Evolutionary conservation across 257 asterid genomes (phyloP).

Genomic region (Scutellaria galericulata): DNA sequence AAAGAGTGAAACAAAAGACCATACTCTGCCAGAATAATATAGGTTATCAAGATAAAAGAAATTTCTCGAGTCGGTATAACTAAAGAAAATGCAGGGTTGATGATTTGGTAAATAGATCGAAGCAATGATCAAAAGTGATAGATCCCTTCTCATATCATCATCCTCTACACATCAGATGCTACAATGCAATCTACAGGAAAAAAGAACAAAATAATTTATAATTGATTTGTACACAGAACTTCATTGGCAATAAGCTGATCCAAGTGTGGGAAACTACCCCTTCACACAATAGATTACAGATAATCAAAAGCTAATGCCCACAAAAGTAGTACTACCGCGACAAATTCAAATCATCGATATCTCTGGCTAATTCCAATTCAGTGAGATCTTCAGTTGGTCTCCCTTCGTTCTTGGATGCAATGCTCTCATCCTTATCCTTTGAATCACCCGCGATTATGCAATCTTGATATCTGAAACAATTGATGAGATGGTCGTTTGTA

Average conservation of each 20-base stretch:
- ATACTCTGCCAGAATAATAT: not conserved
- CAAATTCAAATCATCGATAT: slow-evolving; percentile 62
- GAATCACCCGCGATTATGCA: slow-evolving; percentile 54
- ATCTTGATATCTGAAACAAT: slow-evolving; percentile 79
- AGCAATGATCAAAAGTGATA: slow-evolving; percentile 25
- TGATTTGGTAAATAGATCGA: slow-evolving; percentile 13
- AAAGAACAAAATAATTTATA: slow-evolving; percentile 38
- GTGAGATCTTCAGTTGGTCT: slow-evolving; percentile 49
- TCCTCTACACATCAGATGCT: slow-evolving; percentile 24
- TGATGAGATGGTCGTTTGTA: slow-evolving; percentile 89
- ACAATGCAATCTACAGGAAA: slow-evolving; percentile 38
- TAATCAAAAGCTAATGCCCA: slow-evolving; percentile 28
- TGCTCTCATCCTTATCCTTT: slow-evolving; percentile 45
- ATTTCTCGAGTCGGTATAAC: not conserved
- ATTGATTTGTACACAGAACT: slow-evolving; percentile 52
- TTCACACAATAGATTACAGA: slow-evolving; percentile 44
- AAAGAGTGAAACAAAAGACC: no score
- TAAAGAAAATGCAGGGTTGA: not conserved
- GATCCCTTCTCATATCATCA: slow-evolving; percentile 29
- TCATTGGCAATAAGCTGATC: slow-evolving; percentile 35
- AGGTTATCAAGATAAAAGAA: no score
- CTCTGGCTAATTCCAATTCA: slow-evolving; percentile 56
- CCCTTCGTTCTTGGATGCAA: slow-evolving; percentile 40
- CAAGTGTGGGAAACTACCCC: slow-evolving; percentile 37
- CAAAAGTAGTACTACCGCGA: slow-evolving; percentile 48